Conservation (phyloP, 441 rosid species). For the Pelargonium australe region DNA sequence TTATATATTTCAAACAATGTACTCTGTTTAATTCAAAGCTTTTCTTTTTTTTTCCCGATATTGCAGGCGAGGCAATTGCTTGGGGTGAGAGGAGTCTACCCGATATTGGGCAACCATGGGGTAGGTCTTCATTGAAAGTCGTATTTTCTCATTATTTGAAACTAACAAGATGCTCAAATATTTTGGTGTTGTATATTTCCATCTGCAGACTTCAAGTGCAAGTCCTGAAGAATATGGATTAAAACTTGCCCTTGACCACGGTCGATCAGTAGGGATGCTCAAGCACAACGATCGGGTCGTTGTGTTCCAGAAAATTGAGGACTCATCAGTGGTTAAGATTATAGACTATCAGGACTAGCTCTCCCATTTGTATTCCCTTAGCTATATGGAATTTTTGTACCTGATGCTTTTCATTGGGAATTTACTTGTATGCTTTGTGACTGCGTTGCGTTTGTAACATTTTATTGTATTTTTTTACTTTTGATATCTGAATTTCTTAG, state of each 20-base stretch:
- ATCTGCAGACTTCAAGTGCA: conserved; percentile 9
- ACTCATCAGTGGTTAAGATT: conserved; percentile 24
- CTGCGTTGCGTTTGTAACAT: not conserved
- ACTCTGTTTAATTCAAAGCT: not conserved
- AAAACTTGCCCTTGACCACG: conserved; percentile 22
- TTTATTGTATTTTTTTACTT: not conserved
- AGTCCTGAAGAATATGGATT: conserved; percentile 22
- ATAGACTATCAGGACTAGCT: conserved; percentile 16
- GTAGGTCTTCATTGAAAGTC: conserved; percentile 9
- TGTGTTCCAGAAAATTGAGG: conserved; percentile 25
- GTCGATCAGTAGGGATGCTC: conserved; percentile 20
- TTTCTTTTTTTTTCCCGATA: not conserved
- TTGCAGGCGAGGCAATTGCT: conserved; percentile 27
- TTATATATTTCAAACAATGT: not conserved
- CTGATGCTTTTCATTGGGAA: not conserved
- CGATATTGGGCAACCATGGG: conserved; percentile 19
- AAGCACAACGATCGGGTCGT: conserved; percentile 19
- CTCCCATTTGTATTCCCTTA: not conserved
- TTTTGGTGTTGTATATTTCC: not conserved
- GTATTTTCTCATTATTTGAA: not conserved
- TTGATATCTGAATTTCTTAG: not conserved
- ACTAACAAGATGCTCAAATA: not conserved
- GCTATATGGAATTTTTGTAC: not conserved
- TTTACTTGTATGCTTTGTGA: not conserved
- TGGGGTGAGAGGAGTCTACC: conserved; percentile 27